These are phyloP conservation scores for Taxawa tesnikishii DNA, from an alignment of 2,329 filamentous ascomycete species.

Conservation along the genomic window DNA sequence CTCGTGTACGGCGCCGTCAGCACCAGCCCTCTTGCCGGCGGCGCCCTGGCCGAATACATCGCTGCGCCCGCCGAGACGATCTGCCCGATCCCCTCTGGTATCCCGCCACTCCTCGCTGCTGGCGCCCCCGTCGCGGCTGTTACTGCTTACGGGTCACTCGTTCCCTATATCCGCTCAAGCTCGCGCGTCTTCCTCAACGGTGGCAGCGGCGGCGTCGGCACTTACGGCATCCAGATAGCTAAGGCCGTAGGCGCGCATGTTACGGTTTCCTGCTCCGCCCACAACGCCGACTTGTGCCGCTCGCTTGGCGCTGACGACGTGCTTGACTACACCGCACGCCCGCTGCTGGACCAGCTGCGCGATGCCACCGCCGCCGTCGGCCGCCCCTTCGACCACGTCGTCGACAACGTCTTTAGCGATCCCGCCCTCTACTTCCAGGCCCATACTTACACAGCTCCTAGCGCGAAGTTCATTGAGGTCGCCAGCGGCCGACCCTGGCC, in stretches of 20 bases:
- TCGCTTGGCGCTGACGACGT: conserved; percentile 51
- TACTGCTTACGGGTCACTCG: conserved; percentile 26
- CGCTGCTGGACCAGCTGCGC: conserved; percentile 37
- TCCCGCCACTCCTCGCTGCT: conserved; percentile 24
- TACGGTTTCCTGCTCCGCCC: conserved; percentile 44
- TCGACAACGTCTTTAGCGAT: conserved; percentile 47
- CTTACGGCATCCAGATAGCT: conserved; percentile 51
- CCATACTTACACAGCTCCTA: conserved; percentile 36
- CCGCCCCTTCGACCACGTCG: conserved; percentile 37
- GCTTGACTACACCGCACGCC: conserved; percentile 43
- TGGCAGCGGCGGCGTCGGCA: conserved; percentile 49
- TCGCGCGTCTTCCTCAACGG: conserved; percentile 53
- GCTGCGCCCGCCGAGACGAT: conserved; percentile 23
- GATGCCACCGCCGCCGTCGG: conserved; percentile 24
- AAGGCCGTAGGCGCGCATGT: conserved; percentile 49
- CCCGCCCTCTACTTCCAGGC: conserved; percentile 39
- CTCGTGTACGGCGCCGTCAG: conserved; percentile 29
- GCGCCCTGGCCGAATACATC: conserved; percentile 25
- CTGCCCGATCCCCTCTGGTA: conserved; percentile 29
- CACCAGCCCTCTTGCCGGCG: conserved; percentile 14
- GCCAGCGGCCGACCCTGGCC: conserved; percentile 9
- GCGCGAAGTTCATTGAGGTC: conserved; percentile 33
- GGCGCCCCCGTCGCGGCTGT: conserved; percentile 21
- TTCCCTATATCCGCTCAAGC: conserved; percentile 22
- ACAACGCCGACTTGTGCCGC: conserved; percentile 45